Base-by-base conservation (phyloP, 495 filamentous ascomycete genomes). In the Xylaria sp. region DNA sequence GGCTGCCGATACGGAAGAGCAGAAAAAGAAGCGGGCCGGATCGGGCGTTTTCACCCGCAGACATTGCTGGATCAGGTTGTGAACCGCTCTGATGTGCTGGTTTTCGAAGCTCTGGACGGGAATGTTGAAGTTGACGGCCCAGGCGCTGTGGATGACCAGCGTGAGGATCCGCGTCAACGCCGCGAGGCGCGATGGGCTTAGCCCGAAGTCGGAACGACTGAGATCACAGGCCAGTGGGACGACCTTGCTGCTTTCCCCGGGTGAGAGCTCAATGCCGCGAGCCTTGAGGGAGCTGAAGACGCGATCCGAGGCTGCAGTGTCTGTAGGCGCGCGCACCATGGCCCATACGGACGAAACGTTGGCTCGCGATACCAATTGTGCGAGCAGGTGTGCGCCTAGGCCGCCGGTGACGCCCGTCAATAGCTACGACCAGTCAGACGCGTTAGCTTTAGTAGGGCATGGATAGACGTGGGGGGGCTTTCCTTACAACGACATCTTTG, bases 331-430 rank as follows among this genome's bases (percentile, higher is more conserved):
- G 21, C 88, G 84, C 29, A 90, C 81, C 31, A 89, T 79, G 69
- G 87, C 89, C 76, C 86, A 67, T 15, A 67, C 64, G 15, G 46
- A 87, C 4, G 74, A 33, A 61, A 40, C 76, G 14, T 76, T 76
- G 7, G 77, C 61, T 24, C 88, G 75, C 19, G 44, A 55, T 40
- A 55, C 46, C 31, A 67, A 21, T 41, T 82, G 77, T 24, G 82
- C 75, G 14, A 90, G 82, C 8, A 89, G 81, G 63, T 89, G 87
- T 1, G 84, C 81, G 1, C 89, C 89, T 1, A 90, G 79, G 8
- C 87, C 85, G 19, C 89, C 89, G 7, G 89, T 90, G 1, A 85
- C 85, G 6, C 89, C 89, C 0, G 88, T 90, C 12, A 91, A 80
- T 26, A 81, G 77, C 61, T 63, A 2, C 26, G 61, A 15, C 15